Conservation (phyloP, 192 early-diverging fungal species). For the Podochytrium sp. region DNA sequence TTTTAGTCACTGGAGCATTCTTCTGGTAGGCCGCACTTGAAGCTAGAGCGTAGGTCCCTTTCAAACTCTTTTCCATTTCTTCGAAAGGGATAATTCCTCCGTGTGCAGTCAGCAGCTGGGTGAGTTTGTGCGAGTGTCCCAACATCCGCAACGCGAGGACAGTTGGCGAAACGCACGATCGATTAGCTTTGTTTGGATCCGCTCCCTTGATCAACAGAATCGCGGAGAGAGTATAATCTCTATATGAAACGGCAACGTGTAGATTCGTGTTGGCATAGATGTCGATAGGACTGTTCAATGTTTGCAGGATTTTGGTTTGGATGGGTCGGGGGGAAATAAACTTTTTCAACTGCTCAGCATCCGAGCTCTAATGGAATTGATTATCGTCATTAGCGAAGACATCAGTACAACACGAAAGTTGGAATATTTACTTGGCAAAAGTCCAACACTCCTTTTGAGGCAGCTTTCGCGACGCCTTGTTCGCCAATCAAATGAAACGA, state of each 20-base stretch:
- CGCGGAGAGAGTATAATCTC: conserved; percentile 36
- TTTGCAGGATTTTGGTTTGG: conserved; percentile 22
- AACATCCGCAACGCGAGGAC: conserved; percentile 39
- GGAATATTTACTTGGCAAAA: conserved; percentile 14
- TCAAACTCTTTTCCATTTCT: not conserved
- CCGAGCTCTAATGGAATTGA: not conserved
- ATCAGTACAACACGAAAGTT: too few species aligned
- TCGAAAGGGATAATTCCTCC: conserved; percentile 36
- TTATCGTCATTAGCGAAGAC: not conserved
- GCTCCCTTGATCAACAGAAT: conserved; percentile 55
- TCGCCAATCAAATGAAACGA: not conserved
- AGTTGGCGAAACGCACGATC: conserved; percentile 45
- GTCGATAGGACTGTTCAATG: conserved; percentile 46
- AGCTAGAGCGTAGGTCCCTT: not conserved
- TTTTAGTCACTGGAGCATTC: not conserved
- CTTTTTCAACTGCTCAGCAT: not conserved
- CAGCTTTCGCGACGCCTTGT: not conserved
- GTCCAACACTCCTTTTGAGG: conserved; percentile 10
- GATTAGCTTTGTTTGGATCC: conserved; percentile 50
- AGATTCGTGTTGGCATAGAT: conserved; percentile 45
- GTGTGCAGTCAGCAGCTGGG: conserved; percentile 37
- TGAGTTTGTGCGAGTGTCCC: conserved; percentile 28
- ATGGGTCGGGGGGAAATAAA: not conserved
- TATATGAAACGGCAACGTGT: conserved; percentile 48
- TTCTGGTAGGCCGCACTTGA: not conserved